Evolutionary conservation across 805 yeast species (phyloP), one percentile per base, ranked within the genome.

Genomic region (Trichomonascus vanleenenianus): DNA sequence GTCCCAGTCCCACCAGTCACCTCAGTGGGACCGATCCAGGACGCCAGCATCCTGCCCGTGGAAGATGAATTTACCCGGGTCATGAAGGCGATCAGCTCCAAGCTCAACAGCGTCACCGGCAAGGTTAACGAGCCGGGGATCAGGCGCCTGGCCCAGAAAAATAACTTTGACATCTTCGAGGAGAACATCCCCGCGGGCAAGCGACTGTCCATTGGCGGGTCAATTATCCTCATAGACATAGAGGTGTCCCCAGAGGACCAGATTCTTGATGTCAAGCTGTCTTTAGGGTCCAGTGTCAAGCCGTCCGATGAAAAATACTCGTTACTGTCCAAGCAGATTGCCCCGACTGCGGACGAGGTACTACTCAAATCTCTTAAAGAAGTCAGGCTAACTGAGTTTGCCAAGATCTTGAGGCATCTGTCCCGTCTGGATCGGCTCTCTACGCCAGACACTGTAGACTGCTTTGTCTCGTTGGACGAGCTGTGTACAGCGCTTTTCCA

Each of bases 81-180:
- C 11, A 31, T 46, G 12, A 20, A 25, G n/a, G 12, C 45, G 22
- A 50, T 54, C 4, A 56, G 55, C 2, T 53, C 54, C 5, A 46
- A 48, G 15, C 47, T 66, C 5, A 57, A 55, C 16, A 49, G 48
- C 12, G 62, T 65, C 9, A 68, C 71, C 5, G 63, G 67, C 15
- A 52, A 59, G 20, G 57, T 63, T 27, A 57, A 62, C 10, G 66
- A 64, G 44, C 51, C 47, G 1, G 69, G 67, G 20, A 59, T 66
- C 10, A 56, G 56, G 22, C 53, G 59, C 25, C 47, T 66, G 12
- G 71, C 68, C 7, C 46, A 50, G 9, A 43, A 49, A 9, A 52
- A 61, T 39, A 62, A 58, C 55, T 61, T 66, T 15, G 71, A 66
- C 44, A 59, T 66, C 2, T 66, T 66, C 43, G 67, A 66, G 39